These are phyloP conservation scores for Lepidium sativum DNA, from an alignment of 345 rosid genomes.

Conservation along the genomic window DNA sequence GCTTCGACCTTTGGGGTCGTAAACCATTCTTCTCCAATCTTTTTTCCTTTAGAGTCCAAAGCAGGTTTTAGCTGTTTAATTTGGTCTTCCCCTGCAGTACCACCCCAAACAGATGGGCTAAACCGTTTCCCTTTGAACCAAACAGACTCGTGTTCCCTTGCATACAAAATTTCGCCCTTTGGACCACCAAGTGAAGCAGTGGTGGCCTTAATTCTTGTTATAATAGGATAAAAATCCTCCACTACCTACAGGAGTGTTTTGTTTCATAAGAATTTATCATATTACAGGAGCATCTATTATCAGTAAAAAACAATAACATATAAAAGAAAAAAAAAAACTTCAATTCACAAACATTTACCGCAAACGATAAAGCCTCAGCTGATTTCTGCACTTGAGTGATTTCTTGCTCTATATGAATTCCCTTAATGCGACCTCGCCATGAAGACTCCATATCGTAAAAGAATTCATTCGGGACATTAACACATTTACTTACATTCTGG, in stretches of 20 bases:
- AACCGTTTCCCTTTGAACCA: conserved; percentile 94
- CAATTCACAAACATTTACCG: conserved; percentile 39
- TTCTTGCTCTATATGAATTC: conserved; percentile 64
- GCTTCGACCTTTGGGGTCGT: conserved; percentile 70
- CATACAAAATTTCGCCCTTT: conserved; percentile 76
- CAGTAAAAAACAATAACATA: neutral
- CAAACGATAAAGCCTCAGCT: conserved; percentile 61
- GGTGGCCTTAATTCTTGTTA: conserved; percentile 69
- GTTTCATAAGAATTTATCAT: neutral
- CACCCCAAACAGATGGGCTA: conserved; percentile 74
- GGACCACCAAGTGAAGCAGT: conserved; percentile 74
- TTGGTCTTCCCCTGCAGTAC: conserved; percentile 88
- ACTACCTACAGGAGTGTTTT: conserved; percentile 40
- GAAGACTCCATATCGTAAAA: conserved; percentile 84
- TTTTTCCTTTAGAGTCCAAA: conserved; percentile 83
- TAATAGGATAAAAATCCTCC: conserved; percentile 78
- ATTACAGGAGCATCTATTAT: neutral
- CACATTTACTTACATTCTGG: conserved; percentile 34
- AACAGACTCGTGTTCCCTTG: conserved; percentile 87
- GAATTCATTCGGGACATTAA: conserved; percentile 61
- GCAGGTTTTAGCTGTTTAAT: conserved; percentile 87
- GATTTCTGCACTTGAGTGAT: conserved; percentile 52
- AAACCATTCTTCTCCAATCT: conserved; percentile 98
- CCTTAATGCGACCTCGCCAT: conserved; percentile 84
- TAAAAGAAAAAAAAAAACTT: neutral